Evolutionary conservation across 208 protist genomes (phyloP).

Genomic region (Willaertia magna): DNA sequence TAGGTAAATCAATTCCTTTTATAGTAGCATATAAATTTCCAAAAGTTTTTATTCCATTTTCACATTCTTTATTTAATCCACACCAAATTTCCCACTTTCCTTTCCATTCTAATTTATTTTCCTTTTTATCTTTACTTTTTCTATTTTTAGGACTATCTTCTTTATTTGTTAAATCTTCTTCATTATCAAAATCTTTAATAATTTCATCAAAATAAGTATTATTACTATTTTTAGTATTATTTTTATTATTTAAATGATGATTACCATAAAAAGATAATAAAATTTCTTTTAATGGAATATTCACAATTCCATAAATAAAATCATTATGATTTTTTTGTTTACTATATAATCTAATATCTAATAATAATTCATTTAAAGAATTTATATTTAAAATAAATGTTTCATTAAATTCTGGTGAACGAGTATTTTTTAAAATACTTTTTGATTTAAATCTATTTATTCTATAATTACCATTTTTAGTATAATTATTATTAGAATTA

Average conservation of each 20-base stretch:
- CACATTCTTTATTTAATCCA: conserved; percentile 9
- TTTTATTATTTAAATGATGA: too few species aligned
- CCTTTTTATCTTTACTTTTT: neutral
- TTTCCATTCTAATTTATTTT: neutral
- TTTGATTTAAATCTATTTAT: neutral
- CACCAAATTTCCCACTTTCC: conserved; percentile 1
- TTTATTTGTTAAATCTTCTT: too few species aligned
- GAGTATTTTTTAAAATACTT: neutral
- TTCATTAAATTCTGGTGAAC: conserved; percentile 14
- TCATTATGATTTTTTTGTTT: neutral
- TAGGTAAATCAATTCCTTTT: neutral
- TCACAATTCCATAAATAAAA: conserved; percentile 16
- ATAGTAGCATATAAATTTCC: neutral
- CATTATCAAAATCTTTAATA: too few species aligned
- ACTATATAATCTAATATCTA: conserved; percentile 20
- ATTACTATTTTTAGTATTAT: too few species aligned
- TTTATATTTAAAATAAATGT: neutral
- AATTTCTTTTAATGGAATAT: conserved; percentile 20
- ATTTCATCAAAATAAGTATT: too few species aligned
- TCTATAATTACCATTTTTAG: neutral
- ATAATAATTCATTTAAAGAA: conserved; percentile 6
- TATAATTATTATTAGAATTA: too few species aligned
- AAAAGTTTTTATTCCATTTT: neutral
- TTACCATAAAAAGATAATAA: too few species aligned
- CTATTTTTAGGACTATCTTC: conserved; percentile 8